Percentiles rank a stretch among this genome's conserved stretches.
Conservation (phyloP, 768 basidiomycete species). For the Panaeolus cyanescens region DNA sequence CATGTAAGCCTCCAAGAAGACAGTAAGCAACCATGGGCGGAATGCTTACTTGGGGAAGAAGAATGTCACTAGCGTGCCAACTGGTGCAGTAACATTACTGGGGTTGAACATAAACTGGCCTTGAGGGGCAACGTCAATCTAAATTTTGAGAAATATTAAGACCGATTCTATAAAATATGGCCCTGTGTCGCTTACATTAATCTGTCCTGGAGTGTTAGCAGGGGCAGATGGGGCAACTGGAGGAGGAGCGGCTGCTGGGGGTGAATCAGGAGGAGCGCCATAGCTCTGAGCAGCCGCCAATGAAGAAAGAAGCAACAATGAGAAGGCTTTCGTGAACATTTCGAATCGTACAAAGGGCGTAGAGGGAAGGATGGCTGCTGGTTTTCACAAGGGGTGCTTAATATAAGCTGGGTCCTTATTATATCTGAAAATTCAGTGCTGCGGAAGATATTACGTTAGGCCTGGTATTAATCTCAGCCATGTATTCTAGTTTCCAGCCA, state of each 20-base stretch:
- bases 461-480: conserved; percentile 6
- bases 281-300: conserved; percentile 40
- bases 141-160: not conserved
- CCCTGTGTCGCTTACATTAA: conserved; percentile 33
- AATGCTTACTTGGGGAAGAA: conserved; percentile 46
- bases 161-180: no score
- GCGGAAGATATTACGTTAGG: conserved; percentile 19
- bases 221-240: conserved; percentile 40
- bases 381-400: not conserved
- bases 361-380: conserved; percentile 16
- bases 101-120: conserved; percentile 45
- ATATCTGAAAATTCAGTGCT: conserved; percentile 19
- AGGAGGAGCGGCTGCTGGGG: conserved; percentile 23
- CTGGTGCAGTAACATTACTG: conserved; percentile 44
- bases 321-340: conserved; percentile 29
- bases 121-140: conserved; percentile 47
- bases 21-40: not conserved
- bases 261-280: conserved; percentile 25
- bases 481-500: not conserved
- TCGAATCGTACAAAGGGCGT: conserved; percentile 20
- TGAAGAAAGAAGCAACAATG: conserved; percentile 30
- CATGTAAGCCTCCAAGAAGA: conserved; percentile 2
- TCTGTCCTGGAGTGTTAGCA: conserved; percentile 30
- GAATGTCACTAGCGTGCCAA: conserved; percentile 56
- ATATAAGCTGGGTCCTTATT: conserved; percentile 11